Conservation (phyloP, 768 basidiomycete species). For the Termitomyces heimii region DNA sequence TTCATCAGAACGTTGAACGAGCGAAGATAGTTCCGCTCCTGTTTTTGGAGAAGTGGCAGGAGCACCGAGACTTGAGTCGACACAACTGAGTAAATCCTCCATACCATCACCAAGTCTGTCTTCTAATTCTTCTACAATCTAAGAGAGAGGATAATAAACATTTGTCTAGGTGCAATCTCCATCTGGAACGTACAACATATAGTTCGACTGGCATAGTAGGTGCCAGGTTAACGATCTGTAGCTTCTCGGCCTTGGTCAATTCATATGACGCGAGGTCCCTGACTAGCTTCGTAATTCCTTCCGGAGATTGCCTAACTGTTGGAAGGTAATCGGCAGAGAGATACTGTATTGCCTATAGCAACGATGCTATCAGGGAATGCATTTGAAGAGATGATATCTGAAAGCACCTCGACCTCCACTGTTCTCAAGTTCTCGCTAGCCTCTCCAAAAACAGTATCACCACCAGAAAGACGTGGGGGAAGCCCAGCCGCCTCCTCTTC, state of each 20-base stretch:
- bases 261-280: conserved; percentile 59
- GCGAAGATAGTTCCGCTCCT: background rate
- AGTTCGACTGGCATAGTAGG: conserved; percentile 81
- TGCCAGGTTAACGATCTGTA: conserved; percentile 87
- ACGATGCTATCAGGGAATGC: background rate
- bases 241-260: conserved; percentile 87
- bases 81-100: conserved; percentile 56
- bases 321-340: conserved; percentile 74
- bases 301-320: conserved; percentile 55
- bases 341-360: conserved; percentile 73
- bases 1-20: background rate
- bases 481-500: conserved; percentile 55
- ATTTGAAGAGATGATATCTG: background rate
- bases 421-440: conserved; percentile 80
- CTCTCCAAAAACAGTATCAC: conserved; percentile 26
- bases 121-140: conserved; percentile 93
- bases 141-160: background rate
- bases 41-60: background rate
- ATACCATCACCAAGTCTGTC: conserved; percentile 69
- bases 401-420: conserved; percentile 71
- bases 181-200: conserved; percentile 65
- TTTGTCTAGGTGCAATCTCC: background rate
- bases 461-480: background rate
- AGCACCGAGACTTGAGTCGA: conserved; percentile 37
- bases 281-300: conserved; percentile 60